A percentile compares a stretch with the other conserved stretches of the same genome.
Evolutionary conservation across 768 basidiomycete species (phyloP).

Genomic region (Collybia nuda): DNA sequence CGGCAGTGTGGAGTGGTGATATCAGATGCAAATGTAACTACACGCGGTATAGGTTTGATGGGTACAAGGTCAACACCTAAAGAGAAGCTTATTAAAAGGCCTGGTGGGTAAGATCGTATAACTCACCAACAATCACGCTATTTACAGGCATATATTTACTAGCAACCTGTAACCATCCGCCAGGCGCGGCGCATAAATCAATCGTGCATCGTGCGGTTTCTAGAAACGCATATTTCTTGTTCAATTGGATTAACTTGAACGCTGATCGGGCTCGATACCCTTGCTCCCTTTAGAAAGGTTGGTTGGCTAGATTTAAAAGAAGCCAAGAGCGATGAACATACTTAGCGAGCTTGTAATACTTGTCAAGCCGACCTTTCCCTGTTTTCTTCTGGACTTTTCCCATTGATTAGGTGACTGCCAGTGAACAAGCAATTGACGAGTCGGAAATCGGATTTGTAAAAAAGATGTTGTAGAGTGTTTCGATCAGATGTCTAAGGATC

Average conservation of each 20-base stretch:
- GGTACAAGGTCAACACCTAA: constrained; percentile 93
- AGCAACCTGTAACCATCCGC: constrained; percentile 98
- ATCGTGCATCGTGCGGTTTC: constrained; percentile 90
- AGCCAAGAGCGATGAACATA: constrained; percentile 25
- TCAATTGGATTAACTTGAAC: constrained; percentile 97
- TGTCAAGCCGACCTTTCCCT: constrained; percentile 93
- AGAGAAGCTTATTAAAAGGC: constrained; percentile 11
- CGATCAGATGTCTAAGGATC: not conserved
- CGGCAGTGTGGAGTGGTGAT: constrained; percentile 94
- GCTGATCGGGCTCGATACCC: constrained; percentile 99
- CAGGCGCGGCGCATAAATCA: constrained; percentile 97
- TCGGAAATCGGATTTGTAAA: not conserved
- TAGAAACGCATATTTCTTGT: constrained; percentile 95
- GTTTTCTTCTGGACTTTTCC: constrained; percentile 91
- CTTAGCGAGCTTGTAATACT: constrained; percentile 97
- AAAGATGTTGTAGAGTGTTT: not conserved
- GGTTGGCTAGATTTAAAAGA: constrained; percentile 8
- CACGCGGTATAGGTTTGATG: constrained; percentile 93
- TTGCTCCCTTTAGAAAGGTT: constrained; percentile 72
- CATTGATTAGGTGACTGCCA: constrained; percentile 46
- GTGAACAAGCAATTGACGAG: not conserved
- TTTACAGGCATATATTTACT: constrained; percentile 96
- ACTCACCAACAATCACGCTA: constrained; percentile 85
- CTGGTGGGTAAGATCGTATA: not conserved
- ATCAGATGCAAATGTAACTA: constrained; percentile 89